A percentile compares a stretch with the other conserved stretches of the same genome.
phyloP scores from a whole-genome alignment of 2,329 filamentous ascomycete species.

The Botrytis hyacinthi region DNA sequence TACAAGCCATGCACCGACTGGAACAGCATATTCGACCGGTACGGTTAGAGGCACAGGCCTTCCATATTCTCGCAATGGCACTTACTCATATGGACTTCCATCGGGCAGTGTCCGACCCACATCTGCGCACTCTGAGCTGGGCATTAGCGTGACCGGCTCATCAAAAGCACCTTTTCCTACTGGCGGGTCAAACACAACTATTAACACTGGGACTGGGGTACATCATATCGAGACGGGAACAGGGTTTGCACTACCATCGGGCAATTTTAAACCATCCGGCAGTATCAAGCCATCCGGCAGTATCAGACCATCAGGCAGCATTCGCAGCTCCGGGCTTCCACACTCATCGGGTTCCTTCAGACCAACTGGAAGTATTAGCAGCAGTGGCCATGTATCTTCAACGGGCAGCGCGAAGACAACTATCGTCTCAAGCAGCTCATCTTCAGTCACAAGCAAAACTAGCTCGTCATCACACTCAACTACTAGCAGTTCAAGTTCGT shows the following conservation, averaged over 20 bases:
- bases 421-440: background rate
- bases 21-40: constrained; percentile 1
- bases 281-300: background rate
- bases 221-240: background rate
- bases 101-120: constrained; percentile 2
- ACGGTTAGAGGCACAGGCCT: background rate
- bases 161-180: constrained; percentile 7
- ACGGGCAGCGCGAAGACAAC: background rate
- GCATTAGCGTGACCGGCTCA: constrained; percentile 1
- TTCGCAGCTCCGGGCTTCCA: background rate
- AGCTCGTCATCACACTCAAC: background rate
- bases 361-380: background rate
- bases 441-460: background rate
- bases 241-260: background rate
- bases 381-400: background rate
- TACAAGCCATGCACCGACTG: constrained; percentile 13
- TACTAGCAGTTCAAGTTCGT: background rate
- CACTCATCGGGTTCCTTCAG: constrained; percentile 5
- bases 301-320: background rate
- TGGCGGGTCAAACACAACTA: background rate
- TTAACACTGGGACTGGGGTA: background rate
- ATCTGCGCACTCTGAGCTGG: background rate
- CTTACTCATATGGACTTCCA: constrained; percentile 4
- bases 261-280: background rate
- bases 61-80: constrained; percentile 13